Percentiles rank a stretch among this genome's conserved stretches.
These are phyloP conservation scores for Calonectria pteridis DNA, from an alignment of 2,329 filamentous ascomycete species.

Conservation along the genomic window DNA sequence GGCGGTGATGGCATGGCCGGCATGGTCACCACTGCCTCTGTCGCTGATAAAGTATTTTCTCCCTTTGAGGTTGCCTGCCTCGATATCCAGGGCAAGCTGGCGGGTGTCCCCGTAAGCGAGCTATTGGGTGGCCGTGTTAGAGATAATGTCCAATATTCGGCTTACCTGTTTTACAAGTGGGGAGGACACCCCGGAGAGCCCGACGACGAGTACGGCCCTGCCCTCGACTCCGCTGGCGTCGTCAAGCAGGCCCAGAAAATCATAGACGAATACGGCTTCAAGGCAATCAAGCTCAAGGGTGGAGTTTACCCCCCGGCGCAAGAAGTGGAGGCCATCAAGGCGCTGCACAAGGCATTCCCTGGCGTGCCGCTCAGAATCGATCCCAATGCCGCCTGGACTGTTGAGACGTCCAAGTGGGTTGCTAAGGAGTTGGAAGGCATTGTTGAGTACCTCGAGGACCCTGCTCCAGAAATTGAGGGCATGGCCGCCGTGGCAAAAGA, in stretches of 20 bases:
- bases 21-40: slow-evolving; percentile 57
- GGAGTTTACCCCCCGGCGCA: slow-evolving; percentile 55
- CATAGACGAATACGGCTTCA: slow-evolving; percentile 58
- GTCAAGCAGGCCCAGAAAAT: slow-evolving; percentile 53
- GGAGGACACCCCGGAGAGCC: slow-evolving; percentile 53
- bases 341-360: slow-evolving; percentile 53
- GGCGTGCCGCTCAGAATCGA: slow-evolving; percentile 52
- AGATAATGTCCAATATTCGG: slow-evolving; percentile 56
- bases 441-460: slow-evolving; percentile 56
- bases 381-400: slow-evolving; percentile 55
- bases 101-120: slow-evolving; percentile 54
- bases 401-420: slow-evolving; percentile 55
- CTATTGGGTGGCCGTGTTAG: slow-evolving; percentile 55
- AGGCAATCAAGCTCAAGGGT: slow-evolving; percentile 58
- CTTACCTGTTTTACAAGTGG: slow-evolving; percentile 60
- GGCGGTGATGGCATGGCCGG: slow-evolving; percentile 71
- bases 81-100: slow-evolving; percentile 56
- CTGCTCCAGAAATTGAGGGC: slow-evolving; percentile 54
- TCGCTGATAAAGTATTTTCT: slow-evolving; percentile 56
- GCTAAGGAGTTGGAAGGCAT: slow-evolving; percentile 53
- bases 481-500: slow-evolving; percentile 57
- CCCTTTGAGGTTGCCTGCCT: slow-evolving; percentile 58
- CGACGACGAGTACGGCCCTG: slow-evolving; percentile 55
- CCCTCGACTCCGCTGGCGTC: slow-evolving; percentile 50
- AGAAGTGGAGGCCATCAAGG: slow-evolving; percentile 55